A percentile compares a stretch with the other conserved stretches of the same genome.
Conservation (phyloP, 208 protist species). For the Acanthamoeba sp. region DNA sequence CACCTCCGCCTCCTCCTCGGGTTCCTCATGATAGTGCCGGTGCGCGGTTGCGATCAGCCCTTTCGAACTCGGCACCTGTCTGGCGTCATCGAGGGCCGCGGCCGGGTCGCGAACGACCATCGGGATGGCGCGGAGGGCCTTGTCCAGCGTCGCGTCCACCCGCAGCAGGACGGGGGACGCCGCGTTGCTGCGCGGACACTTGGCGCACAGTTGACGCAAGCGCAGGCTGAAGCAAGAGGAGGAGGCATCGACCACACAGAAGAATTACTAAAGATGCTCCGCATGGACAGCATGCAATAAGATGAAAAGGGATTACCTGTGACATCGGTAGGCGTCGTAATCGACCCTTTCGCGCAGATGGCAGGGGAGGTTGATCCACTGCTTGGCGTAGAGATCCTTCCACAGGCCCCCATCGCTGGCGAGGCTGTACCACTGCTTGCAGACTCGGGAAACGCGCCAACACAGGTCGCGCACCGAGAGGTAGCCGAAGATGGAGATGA, state of each 20-base stretch:
- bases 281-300: no score
- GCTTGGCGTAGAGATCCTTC: slow-evolving; percentile 15
- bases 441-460: slow-evolving; percentile 2
- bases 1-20: neutral
- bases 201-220: neutral
- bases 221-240: neutral
- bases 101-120: neutral
- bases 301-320: slow-evolving; percentile 1
- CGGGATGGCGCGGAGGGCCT: neutral
- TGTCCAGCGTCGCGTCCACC: neutral
- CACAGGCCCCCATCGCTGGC: slow-evolving; percentile 1
- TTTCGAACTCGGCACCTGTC: neutral
- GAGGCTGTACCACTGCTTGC: slow-evolving; percentile 26
- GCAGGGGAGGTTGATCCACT: neutral
- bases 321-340: neutral
- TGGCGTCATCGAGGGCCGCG: neutral
- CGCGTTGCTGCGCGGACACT: neutral
- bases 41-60: neutral
- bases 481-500: slow-evolving; percentile 13
- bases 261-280: no score
- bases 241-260: no score
- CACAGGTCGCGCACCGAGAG: slow-evolving; percentile 32
- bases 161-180: neutral
- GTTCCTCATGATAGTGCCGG: no score
- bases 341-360: neutral